Base-by-base conservation (phyloP, 2,329 filamentous ascomycete genomes). In the Chaetomium sp. region DNA sequence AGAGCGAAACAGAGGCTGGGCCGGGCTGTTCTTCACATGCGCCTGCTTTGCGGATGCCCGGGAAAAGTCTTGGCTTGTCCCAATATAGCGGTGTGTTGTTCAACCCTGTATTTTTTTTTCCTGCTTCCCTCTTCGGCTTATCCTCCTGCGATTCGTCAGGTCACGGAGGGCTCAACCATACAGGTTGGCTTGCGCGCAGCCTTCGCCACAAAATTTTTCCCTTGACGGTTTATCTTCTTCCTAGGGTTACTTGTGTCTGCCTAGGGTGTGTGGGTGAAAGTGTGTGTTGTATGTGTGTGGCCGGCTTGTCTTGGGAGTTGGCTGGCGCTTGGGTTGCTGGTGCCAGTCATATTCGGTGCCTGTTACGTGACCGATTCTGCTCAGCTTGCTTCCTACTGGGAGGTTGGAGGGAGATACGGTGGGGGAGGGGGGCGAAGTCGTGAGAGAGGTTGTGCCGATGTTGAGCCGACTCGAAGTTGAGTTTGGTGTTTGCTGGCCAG, bases 341-440 rank as follows among this genome's bases (percentile, higher is more conserved):
- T 27, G 19, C 43, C 34, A 32, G 43, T 19, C 43, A 32, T n/a
- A 19, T 37, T n/a, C 27, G 49, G 37, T 19, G 38, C 37, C 43
- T 9, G 19, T 46, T 46, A 52, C 47, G 47, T 49, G 32, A n/a
- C 34, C 45, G 34, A 37, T 36, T 48, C 45, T 48, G n/a, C 45
- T 19, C 11, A 8, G 34, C 5, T 46, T 46, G 12, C 44, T 10
- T 27, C 19, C 32, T 46, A 19, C 1, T 9, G 27, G 43, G 43
- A 33, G 43, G 43, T n/a, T 27, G 19, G 19, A 27, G 19, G 19
- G 19, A 27, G 19, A 27, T 27, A 27, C 19, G 19, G 19, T 27
- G 19, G 19, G 19, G 19, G 19, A 27, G 19, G 19, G 19, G 19
- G 19, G 19, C 19, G 19, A 27, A 27, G 19, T 27, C 19, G 3